These are phyloP conservation scores for Lasiosphaeriaceae sp. DNA, from an alignment of 495 filamentous ascomycete species.

Conservation along the genomic window DNA sequence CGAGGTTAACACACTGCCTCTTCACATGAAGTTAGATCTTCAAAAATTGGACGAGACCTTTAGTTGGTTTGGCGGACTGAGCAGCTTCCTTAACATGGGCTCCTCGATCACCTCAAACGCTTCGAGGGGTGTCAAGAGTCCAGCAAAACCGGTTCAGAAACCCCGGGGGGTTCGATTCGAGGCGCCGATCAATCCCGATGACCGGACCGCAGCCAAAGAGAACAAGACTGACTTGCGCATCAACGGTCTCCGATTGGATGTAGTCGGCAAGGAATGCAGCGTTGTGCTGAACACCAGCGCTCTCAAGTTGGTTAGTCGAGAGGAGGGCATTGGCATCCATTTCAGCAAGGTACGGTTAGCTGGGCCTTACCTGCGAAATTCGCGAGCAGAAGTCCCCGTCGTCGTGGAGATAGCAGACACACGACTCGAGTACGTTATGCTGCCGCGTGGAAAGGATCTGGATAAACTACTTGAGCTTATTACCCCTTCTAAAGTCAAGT, in stretches of 20 bases:
- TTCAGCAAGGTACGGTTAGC: constrained; percentile 70
- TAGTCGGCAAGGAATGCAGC: constrained; percentile 72
- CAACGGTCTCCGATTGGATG: constrained; percentile 67
- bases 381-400: constrained; percentile 48
- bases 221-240: constrained; percentile 72
- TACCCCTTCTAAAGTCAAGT: constrained; percentile 87
- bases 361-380: constrained; percentile 59
- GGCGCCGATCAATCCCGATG: constrained; percentile 43
- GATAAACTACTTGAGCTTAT: constrained; percentile 78
- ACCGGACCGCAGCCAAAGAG: constrained; percentile 42
- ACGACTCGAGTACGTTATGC: constrained; percentile 67
- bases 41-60: constrained; percentile 81
- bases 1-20: constrained; percentile 75
- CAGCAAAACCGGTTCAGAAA: constrained; percentile 34
- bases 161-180: constrained; percentile 74
- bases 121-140: constrained; percentile 44
- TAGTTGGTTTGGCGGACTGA: constrained; percentile 85
- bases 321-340: constrained; percentile 62
- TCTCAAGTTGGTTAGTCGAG: constrained; percentile 70
- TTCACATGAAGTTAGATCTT: constrained; percentile 74
- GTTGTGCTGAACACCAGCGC: constrained; percentile 72
- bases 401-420: constrained; percentile 54
- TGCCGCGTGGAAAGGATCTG: constrained; percentile 76
- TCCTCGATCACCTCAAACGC: constrained; percentile 75
- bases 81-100: constrained; percentile 83